Base-by-base conservation (phyloP, 208 protist genomes). In the Leishmania tarentolae region DNA sequence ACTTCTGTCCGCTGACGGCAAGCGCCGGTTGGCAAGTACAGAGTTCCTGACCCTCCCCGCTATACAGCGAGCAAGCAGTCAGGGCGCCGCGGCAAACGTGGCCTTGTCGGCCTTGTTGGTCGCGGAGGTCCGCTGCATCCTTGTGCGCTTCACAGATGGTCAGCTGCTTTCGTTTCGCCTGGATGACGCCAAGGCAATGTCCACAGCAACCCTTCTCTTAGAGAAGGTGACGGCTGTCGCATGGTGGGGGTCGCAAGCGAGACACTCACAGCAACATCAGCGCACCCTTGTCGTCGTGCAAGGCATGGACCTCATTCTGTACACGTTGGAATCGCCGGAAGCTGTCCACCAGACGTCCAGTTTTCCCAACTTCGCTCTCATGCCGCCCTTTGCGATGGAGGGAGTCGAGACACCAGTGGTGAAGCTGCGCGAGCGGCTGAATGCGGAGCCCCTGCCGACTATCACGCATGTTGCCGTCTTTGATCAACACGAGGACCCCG, bases 391-490 rank as follows among this genome's bases (percentile, higher is more conserved):
- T 56, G 84, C 85, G 15, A 52, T 93, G 2, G 85, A 88, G 46
- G 90, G 83, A 7, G 79, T 83, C 5, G 76, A 81, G 15, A 87
- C 82, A 7, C 81, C 83, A 50, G 71, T 68, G 28, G 87, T 81
- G 35, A 83, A 86, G 57, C 69, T 90, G 46, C 68, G 79, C 1
- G 87, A 85, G 40, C 82, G 81, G 31, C 83, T 86, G 11, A 83
- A 86, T 65, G 79, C 87, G 15, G 86, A 93, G 56, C 70, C 84
- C 35, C 77, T 95, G 50, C 86, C 91, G 40, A 82, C 50, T 28
- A 83, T 97, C 5, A 92, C 89, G 28, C 91, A 96, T 77, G 52
- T 94, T 31, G 59, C 87, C 31, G 72, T 97, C 17, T 91, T 86
- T 68, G 88, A 90, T 28, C 73, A 85, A 35, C 84, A 87, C 71